Percentiles rank a stretch among this genome's conserved stretches.
phyloP scores from a whole-genome alignment of 805 yeast genomes.

The Teunomyces gatunensis region DNA sequence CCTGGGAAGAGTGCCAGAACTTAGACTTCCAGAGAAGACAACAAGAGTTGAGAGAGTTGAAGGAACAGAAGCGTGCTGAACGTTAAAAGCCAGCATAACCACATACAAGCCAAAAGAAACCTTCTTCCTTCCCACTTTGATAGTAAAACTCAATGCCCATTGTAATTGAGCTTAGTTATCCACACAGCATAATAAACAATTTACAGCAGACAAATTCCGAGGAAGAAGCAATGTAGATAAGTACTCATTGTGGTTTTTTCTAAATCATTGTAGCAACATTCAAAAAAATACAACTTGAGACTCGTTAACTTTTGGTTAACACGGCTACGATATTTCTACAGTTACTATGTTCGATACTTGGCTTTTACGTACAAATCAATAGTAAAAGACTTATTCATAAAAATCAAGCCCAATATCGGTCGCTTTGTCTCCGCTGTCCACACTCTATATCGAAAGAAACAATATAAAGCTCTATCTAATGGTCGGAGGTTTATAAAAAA shows the following conservation, averaged over 20 bases:
- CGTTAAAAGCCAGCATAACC: not conserved
- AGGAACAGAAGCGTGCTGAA: slow-evolving; percentile 37
- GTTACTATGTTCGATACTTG: not conserved
- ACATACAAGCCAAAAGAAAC: not conserved
- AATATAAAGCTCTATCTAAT: slow-evolving; percentile 41
- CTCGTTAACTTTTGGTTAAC: no score
- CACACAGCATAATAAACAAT: not conserved
- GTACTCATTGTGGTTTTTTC: no score
- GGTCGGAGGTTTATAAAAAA: slow-evolving; percentile 29
- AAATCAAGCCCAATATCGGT: slow-evolving; percentile 5
- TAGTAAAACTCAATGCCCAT: not conserved
- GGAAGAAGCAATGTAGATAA: no score
- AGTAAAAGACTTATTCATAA: not conserved
- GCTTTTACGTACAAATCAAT: not conserved
- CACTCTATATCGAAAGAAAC: slow-evolving; percentile 34
- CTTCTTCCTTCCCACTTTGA: not conserved
- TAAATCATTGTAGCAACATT: no score
- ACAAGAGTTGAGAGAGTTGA: slow-evolving; percentile 60
- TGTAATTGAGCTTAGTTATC: not conserved
- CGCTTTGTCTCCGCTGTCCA: slow-evolving; percentile 47
- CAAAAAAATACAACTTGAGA: no score
- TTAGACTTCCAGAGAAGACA: slow-evolving; percentile 79
- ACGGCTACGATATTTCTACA: no score
- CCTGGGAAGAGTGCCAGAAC: slow-evolving; percentile 83
- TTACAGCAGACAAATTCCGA: not conserved